Base-by-base conservation (phyloP, 805 yeast genomes). In the Wickerhamomyces silvicola region DNA sequence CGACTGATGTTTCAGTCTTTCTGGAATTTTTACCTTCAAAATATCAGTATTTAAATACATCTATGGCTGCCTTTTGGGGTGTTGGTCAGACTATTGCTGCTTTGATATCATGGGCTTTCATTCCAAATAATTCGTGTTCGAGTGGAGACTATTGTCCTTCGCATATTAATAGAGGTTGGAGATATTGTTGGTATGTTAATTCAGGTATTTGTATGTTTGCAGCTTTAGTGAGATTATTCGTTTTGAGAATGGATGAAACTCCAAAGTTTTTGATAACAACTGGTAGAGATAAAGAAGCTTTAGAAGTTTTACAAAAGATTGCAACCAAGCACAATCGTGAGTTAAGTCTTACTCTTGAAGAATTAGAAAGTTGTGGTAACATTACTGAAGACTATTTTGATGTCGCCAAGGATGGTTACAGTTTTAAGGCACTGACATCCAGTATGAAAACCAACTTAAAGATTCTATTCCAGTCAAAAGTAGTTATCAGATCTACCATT, bases 21-120 rank as follows among this genome's bases (percentile, higher is more conserved):
- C 46, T 70, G 29, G 75, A 70, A 42, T 69, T 60, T 37, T 50
- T 72, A 28, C 78, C 78, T 6, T 56, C 60, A 24, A 67, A 61
- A 32, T 56, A 68, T 42, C 75, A 71, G 41, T 70, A 62, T 57
- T 45, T 72, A 38, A 62, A 66, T 31, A 70, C 77, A 3, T 52
- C 67, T 11, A 62, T 72, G 56, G 70, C 75, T 16, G 54, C 63
- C 28, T 75, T 61, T 64, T 74, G 79, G 79, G 72, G 77, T 33
- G 59, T 74, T 28, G 79, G 78, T 32, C 78, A 71, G 44, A 64
- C 75, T 4, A 59, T 72, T 25, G 68, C 74, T 7, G 57, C 59
- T 26, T 45, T 72, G 26, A 45, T 72, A 23, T 64, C 75, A 2
- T 74, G 76, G 74, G 78, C 72, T 2, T 68, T 68, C 32, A 52